phyloP scores from a whole-genome alignment of 352 stramenopile genomes.

The Phytophthora macrochlamydospora region DNA sequence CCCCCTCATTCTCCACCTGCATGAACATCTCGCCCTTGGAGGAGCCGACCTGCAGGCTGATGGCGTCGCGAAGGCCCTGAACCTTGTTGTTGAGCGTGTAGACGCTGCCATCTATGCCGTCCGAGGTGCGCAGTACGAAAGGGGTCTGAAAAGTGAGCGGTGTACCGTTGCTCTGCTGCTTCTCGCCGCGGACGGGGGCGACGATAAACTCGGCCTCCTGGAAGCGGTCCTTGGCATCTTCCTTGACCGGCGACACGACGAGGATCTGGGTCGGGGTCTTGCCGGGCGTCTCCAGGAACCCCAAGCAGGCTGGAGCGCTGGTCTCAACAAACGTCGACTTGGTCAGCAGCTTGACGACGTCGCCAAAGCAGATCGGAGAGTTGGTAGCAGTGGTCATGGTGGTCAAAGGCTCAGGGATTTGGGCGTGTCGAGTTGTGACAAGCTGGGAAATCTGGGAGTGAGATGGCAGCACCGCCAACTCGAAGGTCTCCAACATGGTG shows the following conservation, averaged over 20 bases:
- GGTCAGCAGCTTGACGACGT: conserved; percentile 54
- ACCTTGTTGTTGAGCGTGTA: conserved; percentile 88
- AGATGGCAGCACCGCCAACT: conserved; percentile 9
- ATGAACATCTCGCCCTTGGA: conserved; percentile 83
- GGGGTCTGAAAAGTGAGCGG: conserved; percentile 67
- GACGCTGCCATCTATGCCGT: conserved; percentile 45
- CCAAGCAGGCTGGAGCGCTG: conserved; percentile 22
- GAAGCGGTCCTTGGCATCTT: conserved; percentile 44
- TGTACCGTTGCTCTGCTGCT: conserved; percentile 47
- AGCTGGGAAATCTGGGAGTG: conserved; percentile 39
- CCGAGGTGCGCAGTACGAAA: conserved; percentile 70
- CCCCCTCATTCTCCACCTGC: conserved; percentile 58
- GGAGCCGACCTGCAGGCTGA: conserved; percentile 53
- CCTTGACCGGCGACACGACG: conserved; percentile 57
- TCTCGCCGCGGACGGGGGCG: conserved; percentile 51
- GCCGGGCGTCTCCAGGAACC: conserved; percentile 59
- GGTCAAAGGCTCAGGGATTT: conserved; percentile 8
- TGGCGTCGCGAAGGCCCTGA: conserved; percentile 45
- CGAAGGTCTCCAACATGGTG: conserved; percentile 22
- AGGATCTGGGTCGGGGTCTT: conserved; percentile 48
- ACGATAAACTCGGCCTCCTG: conserved; percentile 72
- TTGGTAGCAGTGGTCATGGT: conserved; percentile 28
- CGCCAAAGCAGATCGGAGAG: conserved; percentile 53
- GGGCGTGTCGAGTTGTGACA: conserved; percentile 11
- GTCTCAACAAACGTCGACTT: conserved; percentile 42